These are phyloP conservation scores for Phytophthora sp. DNA, from an alignment of 352 stramenopile species.

Conservation along the genomic window DNA sequence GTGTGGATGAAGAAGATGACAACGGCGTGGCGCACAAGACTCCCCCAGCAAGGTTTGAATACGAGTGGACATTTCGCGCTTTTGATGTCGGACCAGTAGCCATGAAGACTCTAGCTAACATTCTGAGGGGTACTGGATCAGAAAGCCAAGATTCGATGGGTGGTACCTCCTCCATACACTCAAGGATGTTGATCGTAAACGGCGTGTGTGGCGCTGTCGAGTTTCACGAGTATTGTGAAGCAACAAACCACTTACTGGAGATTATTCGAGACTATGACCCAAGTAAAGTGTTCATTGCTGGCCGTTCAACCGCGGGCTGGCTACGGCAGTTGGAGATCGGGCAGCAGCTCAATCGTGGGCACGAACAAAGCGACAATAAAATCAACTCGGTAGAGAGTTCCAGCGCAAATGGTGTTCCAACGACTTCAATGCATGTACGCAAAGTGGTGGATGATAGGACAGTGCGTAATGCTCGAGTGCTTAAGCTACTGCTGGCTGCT, in stretches of 20 bases:
- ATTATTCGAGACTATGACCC: constrained; percentile 10
- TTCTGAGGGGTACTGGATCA: background rate
- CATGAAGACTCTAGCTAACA: constrained; percentile 36
- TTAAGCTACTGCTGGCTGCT: constrained; percentile 49
- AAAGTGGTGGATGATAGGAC: constrained; percentile 32
- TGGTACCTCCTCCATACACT: background rate
- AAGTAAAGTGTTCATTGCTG: constrained; percentile 33
- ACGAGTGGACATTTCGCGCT: constrained; percentile 67
- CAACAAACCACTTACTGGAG: constrained; percentile 34
- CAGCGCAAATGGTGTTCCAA: background rate
- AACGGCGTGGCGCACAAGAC: background rate
- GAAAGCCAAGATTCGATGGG: background rate
- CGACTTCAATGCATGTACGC: background rate
- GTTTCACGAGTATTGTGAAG: constrained; percentile 52
- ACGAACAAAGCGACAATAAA: background rate
- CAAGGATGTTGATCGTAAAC: constrained; percentile 44
- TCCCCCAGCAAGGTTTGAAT: constrained; percentile 26
- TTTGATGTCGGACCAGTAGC: constrained; percentile 69
- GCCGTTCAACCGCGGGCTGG: constrained; percentile 29
- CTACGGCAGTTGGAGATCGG: constrained; percentile 18
- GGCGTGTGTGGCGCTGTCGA: constrained; percentile 63
- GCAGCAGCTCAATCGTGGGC: constrained; percentile 8
- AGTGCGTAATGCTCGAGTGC: constrained; percentile 38
- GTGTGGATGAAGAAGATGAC: constrained; percentile 37
- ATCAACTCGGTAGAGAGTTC: background rate